Evolutionary conservation across 768 basidiomycete species (phyloP).

Genomic region (Auricularia sp.): DNA sequence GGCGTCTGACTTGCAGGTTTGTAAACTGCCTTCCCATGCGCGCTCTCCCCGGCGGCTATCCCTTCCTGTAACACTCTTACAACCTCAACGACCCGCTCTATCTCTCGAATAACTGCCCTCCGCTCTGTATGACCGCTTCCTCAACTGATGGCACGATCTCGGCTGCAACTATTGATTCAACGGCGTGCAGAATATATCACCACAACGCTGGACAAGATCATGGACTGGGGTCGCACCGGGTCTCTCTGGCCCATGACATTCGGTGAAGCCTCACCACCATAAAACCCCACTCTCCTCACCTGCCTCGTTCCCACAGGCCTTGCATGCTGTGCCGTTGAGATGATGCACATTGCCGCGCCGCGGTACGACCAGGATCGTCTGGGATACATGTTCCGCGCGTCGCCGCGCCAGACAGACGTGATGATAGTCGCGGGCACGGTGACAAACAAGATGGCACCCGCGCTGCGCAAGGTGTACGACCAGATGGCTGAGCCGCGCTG

Average conservation of each 20-base stretch:
- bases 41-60: no score
- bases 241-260: slow-evolving; percentile 99
- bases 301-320: slow-evolving; percentile 48
- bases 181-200: slow-evolving; percentile 75
- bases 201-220: slow-evolving; percentile 90
- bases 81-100: no score
- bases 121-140: slow-evolving; percentile 1
- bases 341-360: slow-evolving; percentile 99
- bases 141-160: not conserved
- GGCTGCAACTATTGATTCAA: not conserved
- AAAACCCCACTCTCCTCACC: not conserved
- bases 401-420: slow-evolving; percentile 92
- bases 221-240: slow-evolving; percentile 94
- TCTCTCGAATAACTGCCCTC: no score
- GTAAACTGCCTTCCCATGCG: no score
- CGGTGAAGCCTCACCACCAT: slow-evolving; percentile 31
- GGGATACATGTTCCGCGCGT: slow-evolving; percentile 97
- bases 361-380: slow-evolving; percentile 97
- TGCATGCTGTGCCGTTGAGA: slow-evolving; percentile 98
- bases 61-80: no score
- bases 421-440: slow-evolving; percentile 99
- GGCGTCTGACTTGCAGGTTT: no score
- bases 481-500: slow-evolving; percentile 99
- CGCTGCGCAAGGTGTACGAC: slow-evolving; percentile 90
- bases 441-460: slow-evolving; percentile 99